Evolutionary conservation across 1,284 basidiomycete species (phyloP), one percentile per base, ranked within the genome.

Genomic region (Rhodotorula sp.): DNA sequence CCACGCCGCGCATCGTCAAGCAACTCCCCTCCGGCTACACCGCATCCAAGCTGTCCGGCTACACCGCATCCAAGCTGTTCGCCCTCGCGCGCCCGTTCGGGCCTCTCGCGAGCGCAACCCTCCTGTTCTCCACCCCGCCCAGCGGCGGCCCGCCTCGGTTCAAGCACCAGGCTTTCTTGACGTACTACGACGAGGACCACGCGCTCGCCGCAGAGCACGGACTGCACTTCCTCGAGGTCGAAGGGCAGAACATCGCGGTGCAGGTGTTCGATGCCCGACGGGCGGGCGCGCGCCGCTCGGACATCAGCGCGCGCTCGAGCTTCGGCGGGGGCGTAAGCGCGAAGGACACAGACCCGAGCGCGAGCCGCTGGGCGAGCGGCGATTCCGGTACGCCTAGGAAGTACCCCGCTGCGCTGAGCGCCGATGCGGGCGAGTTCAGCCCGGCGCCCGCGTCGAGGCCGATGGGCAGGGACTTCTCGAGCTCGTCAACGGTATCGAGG

Each of bases 61-160:
- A 63, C 53, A 74, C 72, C 27, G 50, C 77, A 0, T 71, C 74
- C 2, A 29, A 57, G 7, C 54, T 79, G 7, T 79, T 74, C 54
- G 66, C 65, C 59, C 68, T 76, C 48, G 76, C 66, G 32, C 72
- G 78, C 5, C 75, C 72, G 1, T 79, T 75, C 59, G 78, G 78
- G 9, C 77, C 78, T 3, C 65, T 79, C 58, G 57, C 64, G 48
- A 64, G 70, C 27, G 61, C 68, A 12, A 50, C 61, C 7, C 72
- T 73, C 25, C 74, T 64, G 54, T 63, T 67, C 66, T 57, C 63
- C 15, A 65, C 66, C 17, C 37, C 51, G 32, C 68, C 27, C 32
- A 54, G 41, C 25, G 39, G 62, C 59, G 51, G 48, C 41, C 56
- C 61, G 17, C 53, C 70, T 22, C 34, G 29, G 5, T 76, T 77